Evolutionary conservation across 2,329 filamentous ascomycete genomes (phyloP).

Genomic region (Pseudogymnoascus verrucosus): DNA sequence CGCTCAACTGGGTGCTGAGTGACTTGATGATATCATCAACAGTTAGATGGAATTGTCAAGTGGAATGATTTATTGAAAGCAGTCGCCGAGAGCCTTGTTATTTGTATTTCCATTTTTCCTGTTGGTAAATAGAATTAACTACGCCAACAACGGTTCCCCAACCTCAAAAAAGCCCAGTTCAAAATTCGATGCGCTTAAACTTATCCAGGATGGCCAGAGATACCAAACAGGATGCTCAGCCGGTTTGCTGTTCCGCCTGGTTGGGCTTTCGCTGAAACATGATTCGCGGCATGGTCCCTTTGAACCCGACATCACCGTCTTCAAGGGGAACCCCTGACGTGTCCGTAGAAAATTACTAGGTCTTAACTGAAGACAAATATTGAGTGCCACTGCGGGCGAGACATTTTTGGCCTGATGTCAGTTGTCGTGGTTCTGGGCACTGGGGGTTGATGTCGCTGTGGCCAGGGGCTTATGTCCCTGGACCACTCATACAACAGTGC

Average conservation of each 20-base stretch:
- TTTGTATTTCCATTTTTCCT: neutral
- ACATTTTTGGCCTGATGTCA: neutral
- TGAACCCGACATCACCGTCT: neutral
- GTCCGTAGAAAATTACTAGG: neutral
- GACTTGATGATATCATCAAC: neutral
- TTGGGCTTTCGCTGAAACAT: neutral
- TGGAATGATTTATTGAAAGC: neutral
- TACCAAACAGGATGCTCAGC: neutral
- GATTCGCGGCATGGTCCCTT: neutral
- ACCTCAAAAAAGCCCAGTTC: neutral
- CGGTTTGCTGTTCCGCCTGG: neutral
- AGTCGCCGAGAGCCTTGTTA: neutral
- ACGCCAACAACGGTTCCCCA: neutral
- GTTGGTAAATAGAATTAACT: neutral
- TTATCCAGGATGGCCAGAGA: neutral
- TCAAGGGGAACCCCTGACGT: neutral
- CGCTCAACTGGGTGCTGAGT: neutral
- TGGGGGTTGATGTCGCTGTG: neutral
- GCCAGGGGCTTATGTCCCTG: neutral
- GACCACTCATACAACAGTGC: neutral
- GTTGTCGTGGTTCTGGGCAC: neutral
- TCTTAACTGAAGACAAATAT: neutral
- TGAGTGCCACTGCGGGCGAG: neutral
- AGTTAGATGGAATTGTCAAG: neutral
- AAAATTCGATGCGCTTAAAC: neutral